Evolutionary conservation across 352 stramenopile species (phyloP).

Genomic region (Phytopythium aichiense): DNA sequence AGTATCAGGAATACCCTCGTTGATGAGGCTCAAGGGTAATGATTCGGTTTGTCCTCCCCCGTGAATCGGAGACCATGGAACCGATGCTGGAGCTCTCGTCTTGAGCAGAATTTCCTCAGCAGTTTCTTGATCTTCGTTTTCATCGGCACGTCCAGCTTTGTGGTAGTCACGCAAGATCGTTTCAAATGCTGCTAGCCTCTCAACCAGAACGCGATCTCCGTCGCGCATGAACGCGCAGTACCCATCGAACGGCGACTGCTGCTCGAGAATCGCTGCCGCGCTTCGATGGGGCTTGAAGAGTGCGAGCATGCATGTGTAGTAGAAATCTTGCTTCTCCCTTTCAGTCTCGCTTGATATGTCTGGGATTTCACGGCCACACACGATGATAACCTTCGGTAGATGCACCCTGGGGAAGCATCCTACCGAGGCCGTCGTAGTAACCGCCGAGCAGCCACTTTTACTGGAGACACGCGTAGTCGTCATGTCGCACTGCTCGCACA

Average conservation of each 20-base stretch:
- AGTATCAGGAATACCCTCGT: too few relatives aligned
- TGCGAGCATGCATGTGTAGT: constrained; percentile 5
- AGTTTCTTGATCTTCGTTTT: neutral
- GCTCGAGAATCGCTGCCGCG: neutral
- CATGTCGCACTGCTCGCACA: constrained; percentile 15
- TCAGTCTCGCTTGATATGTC: neutral
- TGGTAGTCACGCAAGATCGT: constrained; percentile 12
- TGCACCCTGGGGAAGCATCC: too few relatives aligned
- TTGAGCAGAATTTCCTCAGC: constrained; percentile 6
- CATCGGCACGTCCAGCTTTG: neutral
- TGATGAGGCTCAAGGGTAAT: too few relatives aligned
- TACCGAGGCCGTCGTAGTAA: neutral
- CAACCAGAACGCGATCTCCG: neutral
- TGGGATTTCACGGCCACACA: constrained; percentile 11
- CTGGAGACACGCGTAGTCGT: too few relatives aligned
- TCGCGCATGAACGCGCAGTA: neutral
- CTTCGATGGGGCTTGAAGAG: constrained; percentile 18
- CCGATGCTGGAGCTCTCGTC: neutral
- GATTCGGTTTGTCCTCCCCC: too few relatives aligned
- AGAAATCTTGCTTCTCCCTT: neutral
- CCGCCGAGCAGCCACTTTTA: neutral
- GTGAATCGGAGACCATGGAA: neutral
- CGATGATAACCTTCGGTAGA: constrained; percentile 4
- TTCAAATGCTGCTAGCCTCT: neutral
- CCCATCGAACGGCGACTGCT: neutral